phyloP scores from a whole-genome alignment of 2,329 filamentous ascomycete genomes.

The Ceratocystis lukuohia region DNA sequence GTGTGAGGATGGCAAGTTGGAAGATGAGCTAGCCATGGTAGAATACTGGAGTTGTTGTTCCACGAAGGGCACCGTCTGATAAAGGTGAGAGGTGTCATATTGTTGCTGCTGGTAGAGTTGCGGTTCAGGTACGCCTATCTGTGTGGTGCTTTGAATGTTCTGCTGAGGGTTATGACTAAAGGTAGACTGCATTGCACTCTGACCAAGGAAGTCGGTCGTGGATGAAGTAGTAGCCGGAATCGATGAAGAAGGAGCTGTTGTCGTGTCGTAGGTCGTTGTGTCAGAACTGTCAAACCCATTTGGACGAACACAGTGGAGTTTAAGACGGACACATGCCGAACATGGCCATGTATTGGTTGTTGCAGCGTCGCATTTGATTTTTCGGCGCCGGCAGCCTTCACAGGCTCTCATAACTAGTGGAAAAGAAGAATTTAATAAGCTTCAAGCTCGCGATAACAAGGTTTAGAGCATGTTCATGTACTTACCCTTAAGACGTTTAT shows the following conservation, averaged over 20 bases:
- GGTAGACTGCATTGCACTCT: slow-evolving; percentile 9
- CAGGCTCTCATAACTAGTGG: slow-evolving; percentile 82
- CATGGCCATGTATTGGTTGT: slow-evolving; percentile 97
- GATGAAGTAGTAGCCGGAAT: slow-evolving; percentile 2
- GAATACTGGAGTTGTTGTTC: slow-evolving; percentile 33
- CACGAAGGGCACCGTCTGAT: slow-evolving; percentile 40
- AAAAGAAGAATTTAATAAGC: not conserved
- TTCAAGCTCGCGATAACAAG: not conserved
- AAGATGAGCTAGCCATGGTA: slow-evolving; percentile 26
- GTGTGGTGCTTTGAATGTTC: not conserved
- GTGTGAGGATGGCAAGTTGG: not conserved
- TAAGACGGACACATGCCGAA: slow-evolving; percentile 80
- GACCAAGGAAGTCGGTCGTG: not conserved
- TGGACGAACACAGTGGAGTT: slow-evolving; percentile 84
- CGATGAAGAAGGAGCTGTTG: slow-evolving; percentile 3
- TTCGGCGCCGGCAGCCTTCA: slow-evolving; percentile 84
- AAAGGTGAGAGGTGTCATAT: slow-evolving; percentile 26
- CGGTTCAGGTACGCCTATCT: slow-evolving; percentile 23
- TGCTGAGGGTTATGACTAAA: slow-evolving; percentile 9
- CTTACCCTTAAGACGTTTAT: slow-evolving; percentile 87
- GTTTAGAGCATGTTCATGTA: not conserved
- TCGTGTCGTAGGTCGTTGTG: slow-evolving; percentile 21
- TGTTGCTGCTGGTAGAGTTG: slow-evolving; percentile 27
- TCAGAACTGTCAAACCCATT: slow-evolving; percentile 51
- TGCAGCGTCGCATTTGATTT: slow-evolving; percentile 96